Percentiles rank a stretch among this genome's conserved stretches.
Evolutionary conservation across 2,329 filamentous ascomycete genomes (phyloP).

Genomic region (Domatiomyces catenatus): DNA sequence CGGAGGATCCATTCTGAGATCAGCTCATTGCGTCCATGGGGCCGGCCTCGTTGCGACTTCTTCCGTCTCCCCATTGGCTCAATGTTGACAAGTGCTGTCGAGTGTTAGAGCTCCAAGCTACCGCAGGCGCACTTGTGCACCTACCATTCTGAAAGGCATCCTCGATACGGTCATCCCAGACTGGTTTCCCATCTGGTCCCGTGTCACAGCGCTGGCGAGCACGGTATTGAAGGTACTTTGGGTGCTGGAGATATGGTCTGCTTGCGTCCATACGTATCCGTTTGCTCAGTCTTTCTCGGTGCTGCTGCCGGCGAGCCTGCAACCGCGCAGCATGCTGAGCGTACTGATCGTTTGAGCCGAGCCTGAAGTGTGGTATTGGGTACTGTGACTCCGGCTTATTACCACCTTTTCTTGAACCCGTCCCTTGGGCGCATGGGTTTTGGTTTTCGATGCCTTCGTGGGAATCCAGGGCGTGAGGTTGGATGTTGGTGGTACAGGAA

Average conservation of each 20-base stretch:
- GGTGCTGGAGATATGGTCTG: constrained; percentile 12
- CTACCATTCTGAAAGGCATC: constrained; percentile 34
- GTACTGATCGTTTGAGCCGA: constrained; percentile 15
- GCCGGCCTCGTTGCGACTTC: constrained; percentile 35
- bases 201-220: constrained; percentile 28
- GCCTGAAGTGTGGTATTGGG: constrained; percentile 7
- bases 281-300: background rate
- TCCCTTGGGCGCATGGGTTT: constrained; percentile 3
- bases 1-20: constrained; percentile 44
- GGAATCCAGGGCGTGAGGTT: constrained; percentile 23
- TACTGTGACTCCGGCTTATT: constrained; percentile 3
- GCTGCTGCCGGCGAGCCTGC: background rate
- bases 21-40: constrained; percentile 45
- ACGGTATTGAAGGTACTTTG: constrained; percentile 30
- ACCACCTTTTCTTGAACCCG: background rate
- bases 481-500: constrained; percentile 30
- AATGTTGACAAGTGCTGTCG: constrained; percentile 36
- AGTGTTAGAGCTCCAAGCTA: background rate
- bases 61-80: constrained; percentile 44
- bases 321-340: constrained; percentile 3
- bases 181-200: constrained; percentile 28
- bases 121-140: constrained; percentile 10
- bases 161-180: constrained; percentile 33
- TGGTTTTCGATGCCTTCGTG: constrained; percentile 17
- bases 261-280: constrained; percentile 1